Evolutionary conservation across 148 eudicot genomes (phyloP).

Genomic region (Rhododendron griersonianum): DNA sequence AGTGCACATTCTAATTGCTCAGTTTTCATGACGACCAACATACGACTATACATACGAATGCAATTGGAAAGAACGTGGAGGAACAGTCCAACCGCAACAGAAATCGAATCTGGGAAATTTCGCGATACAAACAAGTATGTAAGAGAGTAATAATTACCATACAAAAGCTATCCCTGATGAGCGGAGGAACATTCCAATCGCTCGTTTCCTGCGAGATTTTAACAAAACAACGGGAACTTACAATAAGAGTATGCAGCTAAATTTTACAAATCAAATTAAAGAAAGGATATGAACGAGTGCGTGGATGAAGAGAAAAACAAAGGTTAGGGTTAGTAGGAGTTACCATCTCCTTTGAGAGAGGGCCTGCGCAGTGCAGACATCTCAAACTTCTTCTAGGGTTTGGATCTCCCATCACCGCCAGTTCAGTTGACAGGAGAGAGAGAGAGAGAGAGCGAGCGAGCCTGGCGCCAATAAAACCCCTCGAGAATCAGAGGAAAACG

Average conservation of each 20-base stretch:
- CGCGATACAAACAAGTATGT: not conserved
- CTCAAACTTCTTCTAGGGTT: slow-evolving; percentile 23
- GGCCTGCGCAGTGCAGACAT: slow-evolving; percentile 88
- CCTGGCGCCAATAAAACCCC: not conserved
- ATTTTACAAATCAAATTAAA: not conserved
- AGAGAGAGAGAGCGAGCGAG: not conserved
- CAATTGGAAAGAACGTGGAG: not conserved
- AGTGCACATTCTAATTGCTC: not conserved
- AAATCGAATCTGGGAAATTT: not conserved
- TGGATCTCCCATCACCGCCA: slow-evolving; percentile 22
- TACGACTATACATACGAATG: not conserved
- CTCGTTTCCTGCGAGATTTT: slow-evolving; percentile 53
- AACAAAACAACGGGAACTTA: no score
- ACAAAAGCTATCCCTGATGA: slow-evolving; percentile 77
- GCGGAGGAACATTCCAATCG: slow-evolving; percentile 71
- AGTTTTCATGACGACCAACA: not conserved
- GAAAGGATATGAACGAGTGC: not conserved
- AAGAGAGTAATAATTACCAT: slow-evolving; percentile 38
- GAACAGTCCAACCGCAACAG: not conserved
- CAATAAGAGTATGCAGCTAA: not conserved
- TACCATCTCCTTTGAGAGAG: slow-evolving; percentile 77
- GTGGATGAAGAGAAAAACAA: not conserved
- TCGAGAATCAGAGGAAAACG: not conserved
- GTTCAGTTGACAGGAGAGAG: not conserved
- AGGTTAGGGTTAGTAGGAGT: not conserved